Evolutionary conservation across 2,329 filamentous ascomycete species (phyloP).

Genomic region (Salinomyces thailandicus): DNA sequence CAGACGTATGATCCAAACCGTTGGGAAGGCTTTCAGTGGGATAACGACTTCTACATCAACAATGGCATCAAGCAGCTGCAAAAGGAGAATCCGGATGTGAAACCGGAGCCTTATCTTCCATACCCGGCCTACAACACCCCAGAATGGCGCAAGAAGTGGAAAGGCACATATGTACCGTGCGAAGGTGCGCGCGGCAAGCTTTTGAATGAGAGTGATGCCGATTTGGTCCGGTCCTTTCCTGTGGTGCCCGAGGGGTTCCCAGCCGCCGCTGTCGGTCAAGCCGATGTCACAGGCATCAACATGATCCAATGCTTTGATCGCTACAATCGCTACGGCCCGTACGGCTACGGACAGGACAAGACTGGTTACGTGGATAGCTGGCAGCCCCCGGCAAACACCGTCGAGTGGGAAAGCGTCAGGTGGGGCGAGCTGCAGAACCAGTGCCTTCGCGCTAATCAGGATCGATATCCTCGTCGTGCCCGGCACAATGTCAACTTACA

Average conservation of each 20-base stretch:
- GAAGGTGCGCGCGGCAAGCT: conserved; percentile 46
- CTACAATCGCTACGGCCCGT: conserved; percentile 42
- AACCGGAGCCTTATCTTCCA: conserved; percentile 54
- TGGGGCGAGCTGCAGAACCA: conserved; percentile 62
- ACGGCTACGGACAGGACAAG: conserved; percentile 46
- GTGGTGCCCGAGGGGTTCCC: conserved; percentile 51
- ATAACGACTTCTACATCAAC: conserved; percentile 30
- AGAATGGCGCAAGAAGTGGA: conserved; percentile 47
- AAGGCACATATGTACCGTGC: conserved; percentile 53
- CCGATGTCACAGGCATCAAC: conserved; percentile 50
- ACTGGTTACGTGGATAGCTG: conserved; percentile 27
- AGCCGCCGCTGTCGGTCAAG: conserved; percentile 52
- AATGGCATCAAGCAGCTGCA: conserved; percentile 19
- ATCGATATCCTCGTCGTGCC: conserved; percentile 43
- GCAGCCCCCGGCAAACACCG: conserved; percentile 23
- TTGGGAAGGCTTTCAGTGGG: conserved; percentile 37
- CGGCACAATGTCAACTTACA: conserved; percentile 19
- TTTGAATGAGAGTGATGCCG: conserved; percentile 47
- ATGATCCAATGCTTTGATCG: conserved; percentile 57
- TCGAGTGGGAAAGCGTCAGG: conserved; percentile 54
- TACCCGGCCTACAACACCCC: conserved; percentile 60
- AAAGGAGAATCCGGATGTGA: conserved; percentile 18
- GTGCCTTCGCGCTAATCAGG: conserved; percentile 56
- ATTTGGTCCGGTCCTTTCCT: conserved; percentile 52
- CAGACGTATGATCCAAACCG: conserved; percentile 38